A percentile compares a stretch with the other conserved stretches of the same genome.
Evolutionary conservation across 2,329 filamentous ascomycete genomes (phyloP).

Genomic region (Paramyrothecium roridum): DNA sequence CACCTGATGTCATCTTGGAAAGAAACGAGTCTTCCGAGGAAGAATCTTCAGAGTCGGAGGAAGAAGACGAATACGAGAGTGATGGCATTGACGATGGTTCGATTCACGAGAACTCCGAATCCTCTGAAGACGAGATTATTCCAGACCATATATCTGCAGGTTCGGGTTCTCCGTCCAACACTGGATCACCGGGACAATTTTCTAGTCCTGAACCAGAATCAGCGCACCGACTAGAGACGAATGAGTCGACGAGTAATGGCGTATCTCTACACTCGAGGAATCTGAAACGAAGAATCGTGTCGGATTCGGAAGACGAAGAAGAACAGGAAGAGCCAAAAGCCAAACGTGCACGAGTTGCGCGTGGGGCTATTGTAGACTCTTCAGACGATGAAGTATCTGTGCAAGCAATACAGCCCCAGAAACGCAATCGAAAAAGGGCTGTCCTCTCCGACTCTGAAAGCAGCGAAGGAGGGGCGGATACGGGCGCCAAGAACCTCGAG

Average conservation of each 20-base stretch:
- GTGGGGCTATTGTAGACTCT: constrained; percentile 16
- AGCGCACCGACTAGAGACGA: no score
- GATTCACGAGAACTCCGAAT: constrained; percentile 2
- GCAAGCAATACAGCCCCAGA: background rate
- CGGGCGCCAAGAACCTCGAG: background rate
- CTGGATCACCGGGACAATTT: background rate
- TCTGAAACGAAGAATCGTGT: constrained; percentile 23
- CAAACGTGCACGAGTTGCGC: constrained; percentile 19
- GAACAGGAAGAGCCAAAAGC: constrained; percentile 11
- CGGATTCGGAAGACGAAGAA: constrained; percentile 27
- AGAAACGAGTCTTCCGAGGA: background rate
- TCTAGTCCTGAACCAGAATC: constrained; percentile 9
- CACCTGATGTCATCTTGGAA: background rate
- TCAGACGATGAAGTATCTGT: constrained; percentile 9
- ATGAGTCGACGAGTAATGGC: background rate
- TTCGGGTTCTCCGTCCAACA: background rate
- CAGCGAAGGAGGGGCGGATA: background rate
- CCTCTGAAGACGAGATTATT: constrained; percentile 7
- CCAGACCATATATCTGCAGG: constrained; percentile 1
- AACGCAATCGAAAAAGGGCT: background rate
- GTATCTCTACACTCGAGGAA: constrained; percentile 7
- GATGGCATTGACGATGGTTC: constrained; percentile 9
- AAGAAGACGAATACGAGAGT: constrained; percentile 8
- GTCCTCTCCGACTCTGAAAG: background rate
- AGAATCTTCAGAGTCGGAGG: background rate